phyloP scores from a whole-genome alignment of 1,284 basidiomycete species.

The Tremellales sp. region DNA sequence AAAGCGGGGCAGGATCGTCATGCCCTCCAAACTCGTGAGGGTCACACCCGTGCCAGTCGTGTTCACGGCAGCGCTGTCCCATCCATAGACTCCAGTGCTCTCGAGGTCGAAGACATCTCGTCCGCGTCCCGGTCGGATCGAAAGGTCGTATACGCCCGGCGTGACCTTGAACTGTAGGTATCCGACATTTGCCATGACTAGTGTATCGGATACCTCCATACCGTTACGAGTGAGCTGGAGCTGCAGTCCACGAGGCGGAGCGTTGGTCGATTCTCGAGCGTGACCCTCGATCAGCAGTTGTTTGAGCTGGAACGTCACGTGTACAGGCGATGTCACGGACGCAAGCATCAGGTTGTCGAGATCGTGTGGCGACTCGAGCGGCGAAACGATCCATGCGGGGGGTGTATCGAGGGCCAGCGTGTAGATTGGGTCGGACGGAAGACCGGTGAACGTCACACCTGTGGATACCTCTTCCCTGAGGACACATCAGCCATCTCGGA shows the following conservation, averaged over 20 bases:
- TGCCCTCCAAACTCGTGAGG: slow-evolving; percentile 78
- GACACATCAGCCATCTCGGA: background rate
- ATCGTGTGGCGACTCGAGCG: slow-evolving; percentile 82
- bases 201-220: slow-evolving; percentile 66
- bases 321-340: slow-evolving; percentile 53
- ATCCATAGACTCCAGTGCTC: slow-evolving; percentile 77
- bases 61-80: slow-evolving; percentile 67
- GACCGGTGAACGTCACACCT: slow-evolving; percentile 46
- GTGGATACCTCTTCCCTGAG: slow-evolving; percentile 49
- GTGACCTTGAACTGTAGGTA: slow-evolving; percentile 93
- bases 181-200: slow-evolving; percentile 89
- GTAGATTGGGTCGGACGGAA: slow-evolving; percentile 67
- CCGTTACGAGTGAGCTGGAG: slow-evolving; percentile 63
- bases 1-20: slow-evolving; percentile 81
- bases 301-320: slow-evolving; percentile 86
- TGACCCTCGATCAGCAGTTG: slow-evolving; percentile 92
- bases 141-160: slow-evolving; percentile 79
- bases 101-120: slow-evolving; percentile 74
- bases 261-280: slow-evolving; percentile 65
- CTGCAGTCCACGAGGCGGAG: slow-evolving; percentile 76
- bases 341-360: slow-evolving; percentile 90
- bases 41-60: slow-evolving; percentile 65
- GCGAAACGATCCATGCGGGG: slow-evolving; percentile 85
- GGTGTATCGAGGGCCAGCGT: slow-evolving; percentile 89
- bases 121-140: slow-evolving; percentile 77